Evolutionary conservation across 139 green algal species (phyloP).

Genomic region (Ulvella scutata): DNA sequence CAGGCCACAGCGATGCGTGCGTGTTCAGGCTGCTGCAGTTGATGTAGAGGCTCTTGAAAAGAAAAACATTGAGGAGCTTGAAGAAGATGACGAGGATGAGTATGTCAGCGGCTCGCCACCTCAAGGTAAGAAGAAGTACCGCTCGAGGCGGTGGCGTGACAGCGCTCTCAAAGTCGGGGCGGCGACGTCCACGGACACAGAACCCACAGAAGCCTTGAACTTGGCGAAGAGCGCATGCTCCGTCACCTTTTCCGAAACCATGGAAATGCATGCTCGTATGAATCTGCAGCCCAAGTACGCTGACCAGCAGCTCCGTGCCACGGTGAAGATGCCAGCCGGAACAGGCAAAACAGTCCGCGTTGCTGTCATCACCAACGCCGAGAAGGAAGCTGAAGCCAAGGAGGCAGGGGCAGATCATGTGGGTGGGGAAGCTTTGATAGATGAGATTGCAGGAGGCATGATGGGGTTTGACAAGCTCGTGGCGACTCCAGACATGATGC

Average conservation of each 20-base stretch:
- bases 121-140: not conserved
- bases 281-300: conserved; percentile 83
- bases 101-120: not conserved
- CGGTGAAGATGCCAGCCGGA: conserved; percentile 80
- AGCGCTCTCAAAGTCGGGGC: not conserved
- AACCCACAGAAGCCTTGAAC: conserved; percentile 53
- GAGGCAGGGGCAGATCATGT: conserved; percentile 80
- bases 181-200: not conserved
- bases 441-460: conserved; percentile 85
- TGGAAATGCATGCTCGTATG: conserved; percentile 82
- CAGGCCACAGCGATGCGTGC: not conserved
- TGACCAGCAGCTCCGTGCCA: conserved; percentile 97
- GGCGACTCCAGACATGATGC: conserved; percentile 99
- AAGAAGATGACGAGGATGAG: not conserved
- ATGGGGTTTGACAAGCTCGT: conserved; percentile 99
- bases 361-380: conserved; percentile 78
- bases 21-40: not conserved
- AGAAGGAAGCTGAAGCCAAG: conserved; percentile 65
- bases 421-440: conserved; percentile 86
- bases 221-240: conserved; percentile 46
- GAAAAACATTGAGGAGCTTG: not conserved
- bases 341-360: conserved; percentile 89
- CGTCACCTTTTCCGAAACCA: conserved; percentile 91
- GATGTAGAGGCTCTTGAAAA: not conserved
- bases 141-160: conserved; percentile 1